Evolutionary conservation across 73 alveolate species (phyloP), one percentile per base, ranked within the genome.

Genomic region (Paramecium primaurelia): DNA sequence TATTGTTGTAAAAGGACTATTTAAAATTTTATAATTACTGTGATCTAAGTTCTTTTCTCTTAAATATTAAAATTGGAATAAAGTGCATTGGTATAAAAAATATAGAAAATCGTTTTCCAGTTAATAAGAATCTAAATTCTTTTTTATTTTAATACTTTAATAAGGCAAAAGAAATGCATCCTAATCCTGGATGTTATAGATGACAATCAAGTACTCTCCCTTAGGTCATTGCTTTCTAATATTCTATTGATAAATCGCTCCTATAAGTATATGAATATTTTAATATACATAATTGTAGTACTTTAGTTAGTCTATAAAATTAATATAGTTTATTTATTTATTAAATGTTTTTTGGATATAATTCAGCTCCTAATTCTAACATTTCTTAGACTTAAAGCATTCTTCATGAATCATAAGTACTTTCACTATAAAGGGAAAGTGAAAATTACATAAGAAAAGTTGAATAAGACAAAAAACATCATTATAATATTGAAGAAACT

Each of bases 391-490:
- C 71, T 32, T 44, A 40, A 49, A 80, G 91, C 49, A 12, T 89
- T 20, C 75, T 89, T 6, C 71, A 71, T 18, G 94, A 89, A 30
- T 83, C 94, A 14, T 86, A 89, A 51, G 88, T 89, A 20, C 51
- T 71, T 3, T 40, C 92, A 22, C 92, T 89, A 34, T 47, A 89
- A 44, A 89, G 84, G n/a, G 94, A 89, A 12, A 83, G 86, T 30
- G 94, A 89, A 71, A 89, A 89, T 71, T 89, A 89, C 30, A 89
- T 83, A 8, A 89, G 94, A 89, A 89, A 59, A 28, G 94, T 89
- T 22, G 94, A 89, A 49, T 58, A 45, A 59, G 94, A 89, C 11
- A 89, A 89, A 71, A 89, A 83, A 36, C 86, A 83, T 38, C 71
- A 38, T 10, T 89, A 71, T 26, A 51, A 64, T 71, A 49, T 89